Evolutionary conservation across 345 rosid genomes (phyloP), one percentile per base, ranked within the genome.

Genomic region (Euphorbia lathyris): DNA sequence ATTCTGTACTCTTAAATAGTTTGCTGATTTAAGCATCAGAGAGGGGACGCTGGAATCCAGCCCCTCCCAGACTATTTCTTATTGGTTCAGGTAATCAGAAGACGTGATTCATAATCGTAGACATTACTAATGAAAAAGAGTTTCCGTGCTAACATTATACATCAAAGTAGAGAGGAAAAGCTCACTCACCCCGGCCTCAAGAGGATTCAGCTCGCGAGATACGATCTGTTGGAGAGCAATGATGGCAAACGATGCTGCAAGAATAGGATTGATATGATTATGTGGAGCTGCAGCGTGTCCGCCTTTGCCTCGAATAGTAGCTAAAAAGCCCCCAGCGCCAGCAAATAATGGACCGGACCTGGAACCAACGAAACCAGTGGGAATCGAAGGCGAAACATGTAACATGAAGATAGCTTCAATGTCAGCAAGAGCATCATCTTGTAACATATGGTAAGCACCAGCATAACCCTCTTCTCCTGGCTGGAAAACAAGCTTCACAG

Each of bases 381-480:
- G 83, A 9, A 80, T 69, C 5, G 74, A 17, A n/a, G 93, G 94
- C 30, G 82, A 52, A 53, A 90, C 86, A 50, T 90, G 94, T 42
- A 86, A 42, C 45, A 85, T 78, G 7, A 88, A 80, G 68, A 90
- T 81, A 25, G 87, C 90, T 58, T 79, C 63, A 11, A 88, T 65
- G 56, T 90, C 84, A 25, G 86, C 85, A 20, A 90, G 81, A 72
- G 78, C 78, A 5, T 76, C 83, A 32, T 88, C 89, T 80, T 83
- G 77, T 55, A 86, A 65, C 94, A 90, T 88, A 63, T 86, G 82
- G 77, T 84, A 80, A 34, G 92, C 94, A 71, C 94, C 90, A 0
- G 82, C 80, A 70, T 83, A 73, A 25, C 94, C 90, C 73, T 90
- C 94, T 74, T 90, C 94, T 0, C 88, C 94, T 16, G 97, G 92